These are phyloP conservation scores for Adansonia grandidieri DNA, from an alignment of 441 rosid species.

Conservation along the genomic window DNA sequence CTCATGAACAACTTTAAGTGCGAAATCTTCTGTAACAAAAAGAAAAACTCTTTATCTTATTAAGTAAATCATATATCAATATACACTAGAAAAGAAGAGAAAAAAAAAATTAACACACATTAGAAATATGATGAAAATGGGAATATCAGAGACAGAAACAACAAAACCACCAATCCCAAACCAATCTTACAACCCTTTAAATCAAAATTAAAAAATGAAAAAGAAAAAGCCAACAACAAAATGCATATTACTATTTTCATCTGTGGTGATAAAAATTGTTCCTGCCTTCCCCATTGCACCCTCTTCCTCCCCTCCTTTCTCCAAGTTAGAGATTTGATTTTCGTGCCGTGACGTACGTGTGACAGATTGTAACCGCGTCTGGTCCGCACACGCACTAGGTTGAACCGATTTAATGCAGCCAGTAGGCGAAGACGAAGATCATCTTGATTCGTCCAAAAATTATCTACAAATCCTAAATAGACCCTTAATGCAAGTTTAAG, in stretches of 20 bases:
- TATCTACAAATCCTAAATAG: not conserved
- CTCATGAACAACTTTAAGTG: too few relatives aligned
- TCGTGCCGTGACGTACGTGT: not conserved
- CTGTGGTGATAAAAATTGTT: conserved; percentile 13
- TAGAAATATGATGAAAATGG: not conserved
- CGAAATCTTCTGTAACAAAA: too few relatives aligned
- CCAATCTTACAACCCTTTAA: conserved; percentile 1
- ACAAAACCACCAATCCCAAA: not conserved
- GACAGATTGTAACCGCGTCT: too few relatives aligned
- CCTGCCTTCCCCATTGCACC: conserved; percentile 6
- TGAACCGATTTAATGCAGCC: not conserved
- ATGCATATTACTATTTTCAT: not conserved
- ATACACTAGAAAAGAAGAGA: not conserved
- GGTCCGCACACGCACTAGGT: not conserved
- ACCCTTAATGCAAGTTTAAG: not conserved
- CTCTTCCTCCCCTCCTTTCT: not conserved
- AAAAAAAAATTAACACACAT: not conserved
- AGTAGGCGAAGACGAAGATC: not conserved
- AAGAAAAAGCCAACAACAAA: not conserved
- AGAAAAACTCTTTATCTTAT: not conserved
- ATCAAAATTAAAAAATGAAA: not conserved
- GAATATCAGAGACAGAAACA: not conserved
- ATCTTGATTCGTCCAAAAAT: not conserved
- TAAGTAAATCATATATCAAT: not conserved
- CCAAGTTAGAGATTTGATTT: not conserved